Evolutionary conservation across 176 grass and related monocot genomes (phyloP), one percentile per base, ranked within the genome.

Genomic region (Hordeum marinum): DNA sequence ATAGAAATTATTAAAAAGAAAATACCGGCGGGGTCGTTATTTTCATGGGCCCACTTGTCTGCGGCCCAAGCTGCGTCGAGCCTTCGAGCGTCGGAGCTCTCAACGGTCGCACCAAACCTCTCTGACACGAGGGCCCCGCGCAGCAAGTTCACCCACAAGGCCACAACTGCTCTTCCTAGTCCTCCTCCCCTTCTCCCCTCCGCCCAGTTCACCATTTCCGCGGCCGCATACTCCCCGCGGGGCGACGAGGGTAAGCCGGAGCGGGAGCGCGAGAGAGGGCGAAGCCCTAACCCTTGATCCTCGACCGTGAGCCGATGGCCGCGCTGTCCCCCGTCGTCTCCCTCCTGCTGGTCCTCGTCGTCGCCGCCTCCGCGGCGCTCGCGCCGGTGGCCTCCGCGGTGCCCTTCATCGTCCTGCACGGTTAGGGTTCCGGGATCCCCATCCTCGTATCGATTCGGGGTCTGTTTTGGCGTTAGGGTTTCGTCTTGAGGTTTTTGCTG

Each of bases 381-480:
- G 65, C 45, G 32, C 72, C 83, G 54, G 72, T 80, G 78, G 81
- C 64, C 59, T 74, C 89, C 32, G 76, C 86, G 18, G 67, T 86
- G 72, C 92, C 92, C 23, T 94, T 94, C 89, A 62, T 94, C 73
- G 89, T 94, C 84, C 87, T 94, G 78, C 92, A 94, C 80, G 92
- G 92, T 94, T 83, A 78, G 82, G 68, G 17, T 61, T 57, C 73
- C 63, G 23, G 29, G 20, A 11, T 20, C 21, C 12, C 21, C 13
- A 6, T 5, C 5, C 2, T 41, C 52, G 25, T 24, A 35, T 65
- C 34, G n/a, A 37, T 72, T 80, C 26, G n/a, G 5, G 21, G 62
- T 79, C 3, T 11, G 6, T 9, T 35, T 35, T 48, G 55, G 63
- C 24, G 27, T 0, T 52, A 40, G 32, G 52, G 54, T 70, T 23